Percentiles rank a stretch among this genome's conserved stretches.
Conservation (phyloP, 2,329 filamentous ascomycete species). For the Lachnellula suecica region DNA sequence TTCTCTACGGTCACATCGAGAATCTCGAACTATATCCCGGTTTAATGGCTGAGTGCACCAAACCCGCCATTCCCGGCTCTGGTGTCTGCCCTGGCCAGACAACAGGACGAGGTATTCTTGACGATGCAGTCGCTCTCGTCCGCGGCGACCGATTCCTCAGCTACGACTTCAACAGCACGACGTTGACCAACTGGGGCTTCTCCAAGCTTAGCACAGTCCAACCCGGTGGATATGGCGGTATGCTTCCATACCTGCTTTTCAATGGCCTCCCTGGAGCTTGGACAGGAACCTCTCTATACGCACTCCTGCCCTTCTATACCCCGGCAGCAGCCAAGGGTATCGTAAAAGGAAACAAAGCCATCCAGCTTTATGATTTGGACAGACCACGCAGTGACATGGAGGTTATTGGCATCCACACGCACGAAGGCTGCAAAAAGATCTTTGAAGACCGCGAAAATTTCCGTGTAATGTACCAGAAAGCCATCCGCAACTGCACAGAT, state of each 20-base stretch:
- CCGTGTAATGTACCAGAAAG: constrained; percentile 45
- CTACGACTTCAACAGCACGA: constrained; percentile 47
- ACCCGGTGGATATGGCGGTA: constrained; percentile 44
- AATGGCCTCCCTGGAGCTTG: constrained; percentile 45
- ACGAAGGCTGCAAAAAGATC: constrained; percentile 47
- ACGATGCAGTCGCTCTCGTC: constrained; percentile 47
- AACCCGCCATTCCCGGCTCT: constrained; percentile 48
- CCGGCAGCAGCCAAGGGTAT: constrained; percentile 47
- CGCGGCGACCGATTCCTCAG: constrained; percentile 46
- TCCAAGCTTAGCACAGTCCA: constrained; percentile 38
- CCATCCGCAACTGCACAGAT: constrained; percentile 40
- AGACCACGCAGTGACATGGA: constrained; percentile 40
- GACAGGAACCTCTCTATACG: constrained; percentile 48
- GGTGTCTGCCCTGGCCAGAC: constrained; percentile 45
- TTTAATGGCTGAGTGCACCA: constrained; percentile 54
- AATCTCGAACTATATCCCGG: constrained; percentile 58
- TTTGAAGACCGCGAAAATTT: constrained; percentile 50
- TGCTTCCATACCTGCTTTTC: constrained; percentile 44
- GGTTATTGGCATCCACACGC: constrained; percentile 47
- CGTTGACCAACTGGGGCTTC: constrained; percentile 50
- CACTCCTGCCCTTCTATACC: constrained; percentile 50
- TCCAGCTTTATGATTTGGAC: constrained; percentile 45
- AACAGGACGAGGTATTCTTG: constrained; percentile 44
- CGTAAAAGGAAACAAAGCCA: constrained; percentile 43
- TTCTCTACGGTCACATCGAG: constrained; percentile 51